These are phyloP conservation scores for Sclerotinia nivalis DNA, from an alignment of 2,329 filamentous ascomycete species.

Conservation along the genomic window DNA sequence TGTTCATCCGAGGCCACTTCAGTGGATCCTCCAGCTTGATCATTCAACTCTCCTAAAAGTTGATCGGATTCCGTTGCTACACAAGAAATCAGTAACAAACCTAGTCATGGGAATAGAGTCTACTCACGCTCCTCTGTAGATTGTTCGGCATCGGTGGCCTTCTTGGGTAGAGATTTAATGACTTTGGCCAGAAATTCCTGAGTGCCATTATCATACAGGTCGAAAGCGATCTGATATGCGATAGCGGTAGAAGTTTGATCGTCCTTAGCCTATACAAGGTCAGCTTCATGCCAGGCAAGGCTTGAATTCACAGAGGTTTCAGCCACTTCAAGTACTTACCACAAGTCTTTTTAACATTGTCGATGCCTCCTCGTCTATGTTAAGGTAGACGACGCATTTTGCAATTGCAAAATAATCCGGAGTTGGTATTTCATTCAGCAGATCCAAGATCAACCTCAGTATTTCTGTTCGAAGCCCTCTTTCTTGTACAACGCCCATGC, in stretches of 20 bases:
- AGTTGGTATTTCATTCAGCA: conserved; percentile 88
- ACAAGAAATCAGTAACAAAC: conserved; percentile 4
- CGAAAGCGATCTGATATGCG: conserved; percentile 97
- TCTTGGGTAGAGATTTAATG: conserved; percentile 71
- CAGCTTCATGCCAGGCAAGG: conserved; percentile 12
- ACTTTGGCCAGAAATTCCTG: conserved; percentile 95
- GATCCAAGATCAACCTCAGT: conserved; percentile 84
- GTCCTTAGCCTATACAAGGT: conserved; percentile 54
- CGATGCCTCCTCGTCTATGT: conserved; percentile 88
- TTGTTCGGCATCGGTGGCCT: conserved; percentile 43
- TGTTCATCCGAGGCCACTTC: conserved; percentile 50
- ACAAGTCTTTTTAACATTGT: conserved; percentile 82
- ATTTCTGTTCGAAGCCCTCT: conserved; percentile 82
- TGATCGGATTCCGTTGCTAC: conserved; percentile 50
- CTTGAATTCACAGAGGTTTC: conserved; percentile 12
- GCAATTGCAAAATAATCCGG: conserved; percentile 98
- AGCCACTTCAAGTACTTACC: conserved; percentile 34
- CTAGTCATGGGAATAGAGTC: not conserved
- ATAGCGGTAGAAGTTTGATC: conserved; percentile 78
- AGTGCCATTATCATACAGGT: conserved; percentile 97
- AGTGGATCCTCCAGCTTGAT: conserved; percentile 41
- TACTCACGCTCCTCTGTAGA: conserved; percentile 46
- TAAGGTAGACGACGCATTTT: conserved; percentile 94
- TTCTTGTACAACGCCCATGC: conserved; percentile 97
- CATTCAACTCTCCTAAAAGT: conserved; percentile 55